Conservation (phyloP, 352 stramenopile species). For the Globisporangium recalcitrans region DNA sequence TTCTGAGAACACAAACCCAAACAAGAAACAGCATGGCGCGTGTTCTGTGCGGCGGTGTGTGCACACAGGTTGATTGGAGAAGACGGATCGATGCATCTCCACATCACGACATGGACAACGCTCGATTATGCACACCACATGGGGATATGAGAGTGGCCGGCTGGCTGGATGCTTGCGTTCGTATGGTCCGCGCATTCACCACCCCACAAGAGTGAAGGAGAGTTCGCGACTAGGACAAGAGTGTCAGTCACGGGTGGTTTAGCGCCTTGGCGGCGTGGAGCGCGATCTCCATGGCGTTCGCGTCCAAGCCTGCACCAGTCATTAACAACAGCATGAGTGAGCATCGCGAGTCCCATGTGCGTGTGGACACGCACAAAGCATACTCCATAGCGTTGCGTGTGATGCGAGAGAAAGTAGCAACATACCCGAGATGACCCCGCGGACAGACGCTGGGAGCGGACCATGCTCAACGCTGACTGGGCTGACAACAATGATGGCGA, state of each 20-base stretch:
- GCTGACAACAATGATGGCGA: conserved; percentile 27
- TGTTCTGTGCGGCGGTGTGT: neutral
- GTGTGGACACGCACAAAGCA: neutral
- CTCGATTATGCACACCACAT: neutral
- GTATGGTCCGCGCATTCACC: neutral
- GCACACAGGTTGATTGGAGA: neutral
- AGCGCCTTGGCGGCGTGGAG: conserved; percentile 4
- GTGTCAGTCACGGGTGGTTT: neutral
- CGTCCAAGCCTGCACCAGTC: neutral
- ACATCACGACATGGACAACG: neutral
- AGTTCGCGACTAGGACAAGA: no score
- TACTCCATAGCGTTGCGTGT: no score
- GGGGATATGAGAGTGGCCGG: neutral
- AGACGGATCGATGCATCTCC: neutral
- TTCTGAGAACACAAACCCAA: no score
- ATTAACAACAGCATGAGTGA: neutral
- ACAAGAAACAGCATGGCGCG: neutral
- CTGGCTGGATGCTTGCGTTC: neutral
- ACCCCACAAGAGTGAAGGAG: neutral
- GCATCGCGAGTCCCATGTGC: neutral
- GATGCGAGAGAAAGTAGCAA: no score
- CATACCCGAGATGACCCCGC: conserved; percentile 33
- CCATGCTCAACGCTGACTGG: conserved; percentile 29
- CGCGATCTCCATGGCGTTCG: conserved; percentile 1
- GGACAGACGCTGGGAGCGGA: conserved; percentile 24